These are phyloP conservation scores for Fraxinus cuspidata DNA, from an alignment of 257 asterid species.

Conservation along the genomic window DNA sequence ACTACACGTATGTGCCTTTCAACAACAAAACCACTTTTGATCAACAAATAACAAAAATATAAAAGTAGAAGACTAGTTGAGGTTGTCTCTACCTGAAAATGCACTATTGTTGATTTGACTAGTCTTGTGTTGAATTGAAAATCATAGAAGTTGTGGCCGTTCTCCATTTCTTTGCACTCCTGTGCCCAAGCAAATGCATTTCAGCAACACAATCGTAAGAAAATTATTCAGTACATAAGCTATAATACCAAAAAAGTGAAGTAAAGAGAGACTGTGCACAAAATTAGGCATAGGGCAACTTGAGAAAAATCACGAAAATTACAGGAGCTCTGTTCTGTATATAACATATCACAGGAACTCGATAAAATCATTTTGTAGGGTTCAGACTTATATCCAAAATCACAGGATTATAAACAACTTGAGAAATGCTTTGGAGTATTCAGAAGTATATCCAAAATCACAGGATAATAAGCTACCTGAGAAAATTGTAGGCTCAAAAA, in stretches of 20 bases:
- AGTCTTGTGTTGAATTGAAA: conserved; percentile 92
- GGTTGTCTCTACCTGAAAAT: conserved; percentile 78
- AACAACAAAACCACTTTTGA: not conserved
- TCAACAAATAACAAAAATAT: not conserved
- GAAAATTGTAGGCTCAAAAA: not conserved
- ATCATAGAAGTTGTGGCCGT: conserved; percentile 68
- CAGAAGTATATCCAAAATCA: not conserved
- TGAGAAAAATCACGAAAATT: not conserved
- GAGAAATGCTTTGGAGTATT: not conserved
- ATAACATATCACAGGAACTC: not conserved
- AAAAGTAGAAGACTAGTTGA: conserved; percentile 19
- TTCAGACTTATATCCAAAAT: not conserved
- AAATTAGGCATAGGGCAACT: not conserved
- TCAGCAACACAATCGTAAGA: conserved; percentile 23
- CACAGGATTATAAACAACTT: too few relatives aligned
- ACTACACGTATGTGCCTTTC: not conserved
- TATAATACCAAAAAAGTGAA: not conserved
- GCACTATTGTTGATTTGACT: conserved; percentile 88
- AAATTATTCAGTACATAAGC: not conserved
- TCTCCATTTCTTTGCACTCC: conserved; percentile 80
- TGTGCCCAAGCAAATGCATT: conserved; percentile 26
- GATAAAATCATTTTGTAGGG: not conserved
- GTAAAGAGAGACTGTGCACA: not conserved
- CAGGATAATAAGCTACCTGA: not conserved
- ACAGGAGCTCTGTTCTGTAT: not conserved